These are phyloP conservation scores for Phaffomyces antillensis DNA, from an alignment of 805 yeast genomes.

Conservation along the genomic window DNA sequence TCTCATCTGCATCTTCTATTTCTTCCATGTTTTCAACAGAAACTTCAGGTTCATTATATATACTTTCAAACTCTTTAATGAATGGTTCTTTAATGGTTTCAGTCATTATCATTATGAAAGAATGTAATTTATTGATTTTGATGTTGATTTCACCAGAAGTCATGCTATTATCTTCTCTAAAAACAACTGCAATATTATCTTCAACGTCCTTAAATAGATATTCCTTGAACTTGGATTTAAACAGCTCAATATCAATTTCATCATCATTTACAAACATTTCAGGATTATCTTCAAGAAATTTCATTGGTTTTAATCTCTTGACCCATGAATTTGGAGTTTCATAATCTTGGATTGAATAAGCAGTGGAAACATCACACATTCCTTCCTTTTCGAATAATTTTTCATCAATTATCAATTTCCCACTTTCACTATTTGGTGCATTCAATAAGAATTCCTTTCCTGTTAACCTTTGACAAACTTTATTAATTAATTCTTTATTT, in stretches of 20 bases:
- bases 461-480: background rate
- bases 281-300: slow-evolving; percentile 1
- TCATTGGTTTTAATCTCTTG: slow-evolving; percentile 3
- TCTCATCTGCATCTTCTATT: slow-evolving; percentile 7
- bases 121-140: no score
- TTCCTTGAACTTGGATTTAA: background rate
- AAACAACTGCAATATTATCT: background rate
- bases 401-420: no score
- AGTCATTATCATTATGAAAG: no score
- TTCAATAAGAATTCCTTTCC: no score
- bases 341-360: background rate
- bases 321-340: slow-evolving; percentile 2
- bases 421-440: background rate
- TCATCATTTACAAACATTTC: background rate
- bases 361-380: background rate
- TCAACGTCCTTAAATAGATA: background rate
- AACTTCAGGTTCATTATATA: background rate
- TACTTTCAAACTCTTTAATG: background rate
- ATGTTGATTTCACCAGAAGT: no score
- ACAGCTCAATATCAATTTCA: background rate
- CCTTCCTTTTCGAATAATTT: no score
- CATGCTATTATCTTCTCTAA: background rate
- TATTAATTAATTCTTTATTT: background rate
- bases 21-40: background rate
- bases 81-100: background rate